Percentiles rank a stretch among this genome's conserved stretches.
Conservation (phyloP, 2,329 filamentous ascomycete genomes). For the Aspergillus sergii region DNA sequence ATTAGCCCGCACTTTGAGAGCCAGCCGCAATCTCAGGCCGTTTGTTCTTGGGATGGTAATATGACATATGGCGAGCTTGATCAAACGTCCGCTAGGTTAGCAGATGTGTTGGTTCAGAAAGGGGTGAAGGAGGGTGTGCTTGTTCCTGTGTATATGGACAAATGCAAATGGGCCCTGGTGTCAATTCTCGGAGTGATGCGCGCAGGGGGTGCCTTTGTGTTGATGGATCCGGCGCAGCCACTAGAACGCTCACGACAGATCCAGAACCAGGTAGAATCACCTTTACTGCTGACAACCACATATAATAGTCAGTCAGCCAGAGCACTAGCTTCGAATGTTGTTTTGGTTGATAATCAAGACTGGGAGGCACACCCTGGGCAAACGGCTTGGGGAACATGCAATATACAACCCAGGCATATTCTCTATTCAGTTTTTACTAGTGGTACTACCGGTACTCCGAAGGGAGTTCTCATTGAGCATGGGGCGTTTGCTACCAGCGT, state of each 20-base stretch:
- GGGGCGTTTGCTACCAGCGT: too few relatives aligned
- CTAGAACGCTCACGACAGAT: constrained; percentile 15
- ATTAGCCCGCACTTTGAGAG: too few relatives aligned
- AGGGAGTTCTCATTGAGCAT: too few relatives aligned
- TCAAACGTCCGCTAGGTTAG: constrained; percentile 22
- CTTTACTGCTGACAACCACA: constrained; percentile 3
- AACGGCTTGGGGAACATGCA: too few relatives aligned
- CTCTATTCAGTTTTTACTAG: too few relatives aligned
- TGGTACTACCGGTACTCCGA: too few relatives aligned
- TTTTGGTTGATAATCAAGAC: background rate
- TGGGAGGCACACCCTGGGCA: background rate
- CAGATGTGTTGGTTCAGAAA: constrained; percentile 26
- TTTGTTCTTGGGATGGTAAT: constrained; percentile 18
- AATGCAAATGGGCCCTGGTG: constrained; percentile 5
- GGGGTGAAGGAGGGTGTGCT: constrained; percentile 23
- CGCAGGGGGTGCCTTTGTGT: constrained; percentile 14
- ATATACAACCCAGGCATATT: too few relatives aligned
- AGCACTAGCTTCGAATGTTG: background rate
- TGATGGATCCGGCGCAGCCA: constrained; percentile 14
- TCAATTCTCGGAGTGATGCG: constrained; percentile 14
- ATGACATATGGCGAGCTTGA: constrained; percentile 17
- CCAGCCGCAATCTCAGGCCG: constrained; percentile 17
- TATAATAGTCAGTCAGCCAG: background rate
- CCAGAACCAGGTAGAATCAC: constrained; percentile 8
- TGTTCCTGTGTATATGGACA: constrained; percentile 12